Percentiles rank a stretch among this genome's conserved stretches.
These are phyloP conservation scores for Castanospermum australe DNA, from an alignment of 306 rosid species.

Conservation along the genomic window DNA sequence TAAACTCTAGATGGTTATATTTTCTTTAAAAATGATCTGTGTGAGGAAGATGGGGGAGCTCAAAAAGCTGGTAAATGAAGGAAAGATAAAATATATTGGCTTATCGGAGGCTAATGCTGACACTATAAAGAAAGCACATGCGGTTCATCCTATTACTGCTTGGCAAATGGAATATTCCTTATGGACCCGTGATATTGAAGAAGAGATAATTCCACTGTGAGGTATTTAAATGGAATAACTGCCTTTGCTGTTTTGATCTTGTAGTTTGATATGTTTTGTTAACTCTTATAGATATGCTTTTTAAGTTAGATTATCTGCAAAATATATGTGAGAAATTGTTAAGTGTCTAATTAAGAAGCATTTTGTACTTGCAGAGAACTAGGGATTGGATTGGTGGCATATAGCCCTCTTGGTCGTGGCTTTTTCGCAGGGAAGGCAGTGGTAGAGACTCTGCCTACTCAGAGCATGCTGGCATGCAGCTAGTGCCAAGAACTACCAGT, in stretches of 20 bases:
- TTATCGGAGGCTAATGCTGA: slow-evolving; percentile 60
- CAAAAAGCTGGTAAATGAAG: slow-evolving; percentile 62
- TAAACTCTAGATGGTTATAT: not conserved
- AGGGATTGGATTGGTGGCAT: slow-evolving; percentile 72
- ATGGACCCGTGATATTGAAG: slow-evolving; percentile 66
- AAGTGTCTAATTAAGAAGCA: not conserved
- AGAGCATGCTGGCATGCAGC: slow-evolving; percentile 55
- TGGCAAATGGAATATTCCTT: slow-evolving; percentile 75
- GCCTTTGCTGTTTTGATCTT: not conserved
- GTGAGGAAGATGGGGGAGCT: slow-evolving; percentile 59
- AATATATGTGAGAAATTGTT: not conserved
- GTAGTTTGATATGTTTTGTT: not conserved
- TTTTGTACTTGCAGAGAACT: slow-evolving; percentile 45
- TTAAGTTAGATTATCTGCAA: not conserved
- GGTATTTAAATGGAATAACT: slow-evolving; percentile 32
- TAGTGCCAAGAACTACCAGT: not conserved
- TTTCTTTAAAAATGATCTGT: slow-evolving; percentile 1
- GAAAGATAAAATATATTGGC: slow-evolving; percentile 63
- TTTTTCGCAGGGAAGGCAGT: slow-evolving; percentile 76
- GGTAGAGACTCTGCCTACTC: slow-evolving; percentile 48
- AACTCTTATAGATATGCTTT: slow-evolving; percentile 1
- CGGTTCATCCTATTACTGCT: slow-evolving; percentile 80
- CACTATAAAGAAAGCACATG: slow-evolving; percentile 66
- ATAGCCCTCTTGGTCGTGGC: slow-evolving; percentile 77
- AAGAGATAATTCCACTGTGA: slow-evolving; percentile 65